Evolutionary conservation across 192 early-diverging fungal species (phyloP), one percentile per base, ranked within the genome.

Genomic region (Backusella sp.): DNA sequence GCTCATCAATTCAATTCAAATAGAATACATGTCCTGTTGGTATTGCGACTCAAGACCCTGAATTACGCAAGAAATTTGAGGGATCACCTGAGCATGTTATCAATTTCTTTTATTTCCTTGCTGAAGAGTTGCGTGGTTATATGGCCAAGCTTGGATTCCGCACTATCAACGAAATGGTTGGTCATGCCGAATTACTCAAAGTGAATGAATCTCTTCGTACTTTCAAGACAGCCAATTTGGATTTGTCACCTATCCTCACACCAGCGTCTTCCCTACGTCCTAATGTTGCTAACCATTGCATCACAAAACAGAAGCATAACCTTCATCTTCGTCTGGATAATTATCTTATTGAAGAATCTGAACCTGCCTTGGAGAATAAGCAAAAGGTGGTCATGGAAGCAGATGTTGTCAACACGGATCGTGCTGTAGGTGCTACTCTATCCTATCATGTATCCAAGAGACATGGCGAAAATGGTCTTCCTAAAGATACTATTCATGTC

Each of bases 91-190:
- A 99, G 83, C 91, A 99, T 71, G 96, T 99, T 34, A 87, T 99
- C 80, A 98, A 99, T 88, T 99, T 99, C 88, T 99, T 99, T 90
- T 91, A 92, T 88, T 99, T 96, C 84, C 88, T 99, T 78, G 95
- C 96, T 39, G 98, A 99, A 81, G 97, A 99, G 76, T 81, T 92
- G 77, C 94, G 98, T 71, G 83, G 86, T 28, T 92, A 98, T 80
- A 99, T 99, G 98, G 96, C 98, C 41, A 86, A 86, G 69, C 93
- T 99, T 30, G 98, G 98, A 53, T 92, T 94, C 90, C 94, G 96
- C 78, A 92, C 93, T 28, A 91, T 99, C 72, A 91, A 95, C 78
- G 97, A 98, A 77, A 96, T 99, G 96, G 97, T 99, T 70, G 98
- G 98, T 36, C 94, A 92, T 35, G 86, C 96, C 1, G 98, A 99